Percentiles rank a stretch among this genome's conserved stretches.
Conservation (phyloP, 768 basidiomycete species). For the Lentinula lateritia region DNA sequence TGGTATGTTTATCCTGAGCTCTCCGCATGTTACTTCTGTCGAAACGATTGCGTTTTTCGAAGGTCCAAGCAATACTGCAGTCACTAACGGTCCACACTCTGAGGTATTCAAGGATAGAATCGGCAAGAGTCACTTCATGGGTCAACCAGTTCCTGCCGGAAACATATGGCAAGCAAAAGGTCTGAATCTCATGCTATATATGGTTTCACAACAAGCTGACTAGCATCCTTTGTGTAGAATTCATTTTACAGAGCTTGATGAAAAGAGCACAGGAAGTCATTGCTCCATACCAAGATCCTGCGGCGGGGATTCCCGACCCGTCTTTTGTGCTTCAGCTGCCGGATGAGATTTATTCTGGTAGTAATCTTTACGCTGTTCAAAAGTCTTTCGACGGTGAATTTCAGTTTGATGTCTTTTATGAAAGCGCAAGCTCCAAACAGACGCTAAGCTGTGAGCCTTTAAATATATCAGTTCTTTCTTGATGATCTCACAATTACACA, state of each 20-base stretch:
- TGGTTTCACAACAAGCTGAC: neutral
- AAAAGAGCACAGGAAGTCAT: constrained; percentile 50
- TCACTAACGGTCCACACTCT: constrained; percentile 52
- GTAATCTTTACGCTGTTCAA: constrained; percentile 85
- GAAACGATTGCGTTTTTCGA: constrained; percentile 6
- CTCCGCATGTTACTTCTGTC: neutral
- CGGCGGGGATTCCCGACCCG: constrained; percentile 61
- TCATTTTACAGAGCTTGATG: constrained; percentile 56
- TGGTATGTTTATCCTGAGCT: constrained; percentile 33
- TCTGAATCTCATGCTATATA: constrained; percentile 16
- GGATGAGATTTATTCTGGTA: constrained; percentile 63
- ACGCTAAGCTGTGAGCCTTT: constrained; percentile 53
- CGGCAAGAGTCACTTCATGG: constrained; percentile 68
- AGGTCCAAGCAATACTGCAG: constrained; percentile 56
- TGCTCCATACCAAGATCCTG: constrained; percentile 46
- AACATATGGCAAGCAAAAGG: constrained; percentile 86
- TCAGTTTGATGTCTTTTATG: constrained; percentile 86
- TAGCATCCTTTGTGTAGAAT: constrained; percentile 33
- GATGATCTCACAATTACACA: constrained; percentile 21
- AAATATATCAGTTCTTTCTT: neutral
- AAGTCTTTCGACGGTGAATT: constrained; percentile 82
- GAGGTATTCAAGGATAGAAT: constrained; percentile 53
- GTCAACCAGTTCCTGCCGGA: constrained; percentile 54
- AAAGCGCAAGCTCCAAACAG: constrained; percentile 64
- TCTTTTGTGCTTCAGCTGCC: constrained; percentile 74